These are phyloP conservation scores for Trichodelitschia bisporula DNA, from an alignment of 495 filamentous ascomycete genomes.

Conservation along the genomic window DNA sequence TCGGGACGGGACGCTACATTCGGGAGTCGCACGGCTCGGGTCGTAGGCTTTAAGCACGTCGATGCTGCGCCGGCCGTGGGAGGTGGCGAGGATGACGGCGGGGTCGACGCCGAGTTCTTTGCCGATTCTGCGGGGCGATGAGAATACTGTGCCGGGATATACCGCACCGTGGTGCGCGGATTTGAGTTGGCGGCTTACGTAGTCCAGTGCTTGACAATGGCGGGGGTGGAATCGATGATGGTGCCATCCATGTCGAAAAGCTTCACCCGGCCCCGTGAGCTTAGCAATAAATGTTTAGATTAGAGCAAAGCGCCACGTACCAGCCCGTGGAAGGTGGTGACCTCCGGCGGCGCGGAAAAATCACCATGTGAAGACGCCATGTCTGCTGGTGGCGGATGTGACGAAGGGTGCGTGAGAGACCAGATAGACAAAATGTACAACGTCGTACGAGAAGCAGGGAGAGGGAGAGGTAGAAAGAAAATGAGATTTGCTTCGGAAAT, in stretches of 20 bases:
- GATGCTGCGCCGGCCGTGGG: slow-evolving; percentile 69
- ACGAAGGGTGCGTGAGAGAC: too few species aligned
- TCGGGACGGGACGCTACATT: slow-evolving; percentile 30
- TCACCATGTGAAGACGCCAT: too few species aligned
- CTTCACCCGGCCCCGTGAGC: too few species aligned
- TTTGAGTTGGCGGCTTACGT: slow-evolving; percentile 35
- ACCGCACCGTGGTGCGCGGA: too few species aligned
- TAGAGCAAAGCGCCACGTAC: background rate
- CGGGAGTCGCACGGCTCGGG: slow-evolving; percentile 65
- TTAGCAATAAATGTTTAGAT: background rate
- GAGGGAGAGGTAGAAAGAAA: too few species aligned
- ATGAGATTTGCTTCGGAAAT: too few species aligned
- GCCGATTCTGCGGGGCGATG: slow-evolving; percentile 34
- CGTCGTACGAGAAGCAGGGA: too few species aligned
- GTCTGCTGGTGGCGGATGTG: too few species aligned
- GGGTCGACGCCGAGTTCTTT: slow-evolving; percentile 64
- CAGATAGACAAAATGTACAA: too few species aligned
- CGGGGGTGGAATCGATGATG: slow-evolving; percentile 55
- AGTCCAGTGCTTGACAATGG: slow-evolving; percentile 84
- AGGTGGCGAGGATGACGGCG: slow-evolving; percentile 57
- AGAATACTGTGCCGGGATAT: slow-evolving; percentile 3
- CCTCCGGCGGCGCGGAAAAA: too few species aligned
- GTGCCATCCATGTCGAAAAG: slow-evolving; percentile 86
- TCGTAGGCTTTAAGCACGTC: slow-evolving; percentile 54
- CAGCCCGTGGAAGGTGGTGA: background rate